Conservation (phyloP, 148 eudicot genomes). For the Chenopodium suecicum region DNA sequence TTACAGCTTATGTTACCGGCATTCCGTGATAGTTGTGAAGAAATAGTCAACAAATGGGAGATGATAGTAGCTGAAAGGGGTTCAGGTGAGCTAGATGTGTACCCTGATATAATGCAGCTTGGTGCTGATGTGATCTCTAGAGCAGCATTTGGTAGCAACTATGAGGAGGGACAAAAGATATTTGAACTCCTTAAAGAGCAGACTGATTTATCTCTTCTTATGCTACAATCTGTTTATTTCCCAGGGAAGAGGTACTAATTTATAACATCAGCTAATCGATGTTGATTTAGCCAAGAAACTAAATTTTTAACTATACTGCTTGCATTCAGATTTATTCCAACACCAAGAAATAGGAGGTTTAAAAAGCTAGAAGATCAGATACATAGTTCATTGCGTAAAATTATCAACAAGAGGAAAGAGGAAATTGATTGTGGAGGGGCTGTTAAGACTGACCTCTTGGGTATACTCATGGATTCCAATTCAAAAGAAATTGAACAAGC, state of each 20-base stretch:
- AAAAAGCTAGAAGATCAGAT: constrained; percentile 18
- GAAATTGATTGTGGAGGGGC: constrained; percentile 22
- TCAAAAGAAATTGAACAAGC: constrained; percentile 21
- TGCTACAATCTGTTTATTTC: constrained; percentile 26
- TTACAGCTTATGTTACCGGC: constrained; percentile 37
- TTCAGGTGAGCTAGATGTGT: constrained; percentile 26
- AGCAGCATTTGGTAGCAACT: constrained; percentile 36
- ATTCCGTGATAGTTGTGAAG: constrained; percentile 27
- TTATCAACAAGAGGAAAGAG: constrained; percentile 30
- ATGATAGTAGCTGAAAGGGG: constrained; percentile 15
- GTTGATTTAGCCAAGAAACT: not conserved
- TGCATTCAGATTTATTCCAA: constrained; percentile 26
- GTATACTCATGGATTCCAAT: constrained; percentile 30
- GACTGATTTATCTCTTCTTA: constrained; percentile 3
- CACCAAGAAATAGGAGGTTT: constrained; percentile 27
- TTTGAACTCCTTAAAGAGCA: constrained; percentile 32
- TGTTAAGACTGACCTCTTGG: constrained; percentile 25
- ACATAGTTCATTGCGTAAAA: constrained; percentile 9
- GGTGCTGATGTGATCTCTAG: constrained; percentile 35
- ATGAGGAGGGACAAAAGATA: constrained; percentile 25
- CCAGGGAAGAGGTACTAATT: constrained; percentile 31
- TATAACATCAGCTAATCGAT: not conserved
- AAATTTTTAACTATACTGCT: not conserved
- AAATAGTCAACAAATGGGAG: constrained; percentile 34
- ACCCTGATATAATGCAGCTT: constrained; percentile 13